Evolutionary conservation across 1,284 basidiomycete species (phyloP).

Genomic region (Microbotryum violaceum): DNA sequence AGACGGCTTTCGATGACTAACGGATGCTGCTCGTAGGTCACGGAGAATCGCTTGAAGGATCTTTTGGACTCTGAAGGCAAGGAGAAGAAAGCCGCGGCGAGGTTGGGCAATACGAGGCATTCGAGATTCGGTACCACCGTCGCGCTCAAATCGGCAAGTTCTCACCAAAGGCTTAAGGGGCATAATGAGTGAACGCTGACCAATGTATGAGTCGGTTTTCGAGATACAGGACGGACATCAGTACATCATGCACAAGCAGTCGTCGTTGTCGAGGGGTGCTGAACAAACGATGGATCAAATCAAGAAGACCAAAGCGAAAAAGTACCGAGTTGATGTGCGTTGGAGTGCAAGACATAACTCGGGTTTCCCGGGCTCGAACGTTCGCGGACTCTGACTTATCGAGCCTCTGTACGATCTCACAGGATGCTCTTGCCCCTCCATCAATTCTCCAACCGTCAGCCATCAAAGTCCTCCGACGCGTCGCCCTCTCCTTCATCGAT

Average conservation of each 20-base stretch:
- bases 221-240: conserved; percentile 40
- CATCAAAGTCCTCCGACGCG: conserved; percentile 55
- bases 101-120: conserved; percentile 58
- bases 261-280: conserved; percentile 63
- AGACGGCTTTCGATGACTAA: not conserved
- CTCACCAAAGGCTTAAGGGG: not conserved
- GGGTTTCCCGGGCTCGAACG: too few species aligned
- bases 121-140: conserved; percentile 91
- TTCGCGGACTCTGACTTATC: not conserved
- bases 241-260: conserved; percentile 70
- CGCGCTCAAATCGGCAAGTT: conserved; percentile 51
- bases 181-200: not conserved
- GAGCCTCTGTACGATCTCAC: not conserved
- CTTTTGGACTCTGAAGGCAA: conserved; percentile 48
- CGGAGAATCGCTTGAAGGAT: conserved; percentile 23
- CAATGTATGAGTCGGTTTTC: not conserved
- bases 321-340: conserved; percentile 48
- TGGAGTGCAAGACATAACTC: too few species aligned
- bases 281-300: conserved; percentile 67
- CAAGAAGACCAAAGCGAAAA: conserved; percentile 60
- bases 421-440: conserved; percentile 47
- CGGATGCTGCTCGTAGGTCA: conserved; percentile 8
- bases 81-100: not conserved
- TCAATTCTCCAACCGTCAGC: conserved; percentile 64
- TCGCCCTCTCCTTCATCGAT: conserved; percentile 65